These are phyloP conservation scores for Penicillium fimorum DNA, from an alignment of 495 filamentous ascomycete species.

Conservation along the genomic window DNA sequence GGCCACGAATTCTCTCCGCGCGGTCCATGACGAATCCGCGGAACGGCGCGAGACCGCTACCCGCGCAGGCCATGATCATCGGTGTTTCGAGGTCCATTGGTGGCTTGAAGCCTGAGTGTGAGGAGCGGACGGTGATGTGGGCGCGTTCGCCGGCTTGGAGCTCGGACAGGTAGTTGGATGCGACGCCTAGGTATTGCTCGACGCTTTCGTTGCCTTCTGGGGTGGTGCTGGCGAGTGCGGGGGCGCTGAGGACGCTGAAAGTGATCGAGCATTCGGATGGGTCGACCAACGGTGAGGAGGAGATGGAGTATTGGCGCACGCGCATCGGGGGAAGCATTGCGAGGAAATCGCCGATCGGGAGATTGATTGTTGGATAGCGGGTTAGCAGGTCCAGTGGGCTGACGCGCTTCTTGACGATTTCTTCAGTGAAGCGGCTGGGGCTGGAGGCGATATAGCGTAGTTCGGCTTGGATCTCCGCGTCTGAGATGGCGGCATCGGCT, in stretches of 20 bases:
- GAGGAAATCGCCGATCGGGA: conserved; percentile 63
- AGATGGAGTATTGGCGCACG: conserved; percentile 76
- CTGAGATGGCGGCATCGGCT: conserved; percentile 36
- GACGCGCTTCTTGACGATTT: conserved; percentile 56
- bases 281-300: conserved; percentile 65
- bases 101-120: conserved; percentile 63
- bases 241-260: conserved; percentile 60
- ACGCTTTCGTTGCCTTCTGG: conserved; percentile 28
- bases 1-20: conserved; percentile 51
- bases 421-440: conserved; percentile 44
- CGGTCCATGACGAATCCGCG: conserved; percentile 70
- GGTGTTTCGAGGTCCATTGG: conserved; percentile 60
- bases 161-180: conserved; percentile 57
- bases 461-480: conserved; percentile 31
- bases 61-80: conserved; percentile 62
- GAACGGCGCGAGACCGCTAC: conserved; percentile 65
- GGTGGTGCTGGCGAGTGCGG: conserved; percentile 41
- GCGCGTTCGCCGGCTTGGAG: conserved; percentile 59
- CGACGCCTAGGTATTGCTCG: conserved; percentile 53
- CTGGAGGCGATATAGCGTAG: conserved; percentile 32
- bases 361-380: conserved; percentile 50
- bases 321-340: conserved; percentile 71
- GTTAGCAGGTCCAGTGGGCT: conserved; percentile 66
- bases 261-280: conserved; percentile 61
- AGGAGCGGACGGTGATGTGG: conserved; percentile 57